Conservation (phyloP, 163 green algal genomes). For the Coccomyxa subellipsoidea region DNA sequence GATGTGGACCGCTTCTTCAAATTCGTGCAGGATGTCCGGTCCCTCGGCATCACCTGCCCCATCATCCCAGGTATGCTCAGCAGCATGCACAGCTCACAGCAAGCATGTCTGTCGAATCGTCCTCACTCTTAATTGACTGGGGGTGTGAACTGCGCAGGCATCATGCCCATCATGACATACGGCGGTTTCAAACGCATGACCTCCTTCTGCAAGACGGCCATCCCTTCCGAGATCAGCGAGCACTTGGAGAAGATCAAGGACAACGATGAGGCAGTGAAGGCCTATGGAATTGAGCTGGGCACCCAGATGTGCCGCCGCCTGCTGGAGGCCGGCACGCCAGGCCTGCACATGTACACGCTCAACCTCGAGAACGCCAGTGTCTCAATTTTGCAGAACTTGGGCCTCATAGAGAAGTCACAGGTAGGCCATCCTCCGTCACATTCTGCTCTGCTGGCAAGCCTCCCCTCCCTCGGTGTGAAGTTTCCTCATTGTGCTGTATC, state of each 20-base stretch:
- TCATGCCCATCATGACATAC: slow-evolving; percentile 98
- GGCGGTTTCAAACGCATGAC: slow-evolving; percentile 99
- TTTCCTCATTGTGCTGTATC: too few species aligned
- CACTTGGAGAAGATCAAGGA: slow-evolving; percentile 91
- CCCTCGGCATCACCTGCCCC: slow-evolving; percentile 80
- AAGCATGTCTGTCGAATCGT: too few species aligned
- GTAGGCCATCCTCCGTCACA: too few species aligned
- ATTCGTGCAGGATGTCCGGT: slow-evolving; percentile 86
- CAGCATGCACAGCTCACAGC: not conserved
- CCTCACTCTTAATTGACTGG: too few species aligned
- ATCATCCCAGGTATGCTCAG: slow-evolving; percentile 80
- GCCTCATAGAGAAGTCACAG: slow-evolving; percentile 42
- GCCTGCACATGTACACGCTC: slow-evolving; percentile 97
- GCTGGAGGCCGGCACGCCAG: slow-evolving; percentile 72
- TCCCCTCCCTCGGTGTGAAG: too few species aligned
- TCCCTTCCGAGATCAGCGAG: slow-evolving; percentile 63
- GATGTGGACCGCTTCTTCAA: slow-evolving; percentile 85
- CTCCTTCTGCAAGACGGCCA: slow-evolving; percentile 94
- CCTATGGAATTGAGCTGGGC: slow-evolving; percentile 85
- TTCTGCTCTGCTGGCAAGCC: too few species aligned
- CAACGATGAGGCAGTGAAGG: slow-evolving; percentile 92
- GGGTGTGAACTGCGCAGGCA: too few species aligned
- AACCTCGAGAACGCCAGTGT: slow-evolving; percentile 87
- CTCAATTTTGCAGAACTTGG: slow-evolving; percentile 78
- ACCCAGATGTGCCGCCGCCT: slow-evolving; percentile 88